Percentiles rank a stretch among this genome's conserved stretches.
Evolutionary conservation across 176 grass and related monocot species (phyloP).

Genomic region (Canna indica): DNA sequence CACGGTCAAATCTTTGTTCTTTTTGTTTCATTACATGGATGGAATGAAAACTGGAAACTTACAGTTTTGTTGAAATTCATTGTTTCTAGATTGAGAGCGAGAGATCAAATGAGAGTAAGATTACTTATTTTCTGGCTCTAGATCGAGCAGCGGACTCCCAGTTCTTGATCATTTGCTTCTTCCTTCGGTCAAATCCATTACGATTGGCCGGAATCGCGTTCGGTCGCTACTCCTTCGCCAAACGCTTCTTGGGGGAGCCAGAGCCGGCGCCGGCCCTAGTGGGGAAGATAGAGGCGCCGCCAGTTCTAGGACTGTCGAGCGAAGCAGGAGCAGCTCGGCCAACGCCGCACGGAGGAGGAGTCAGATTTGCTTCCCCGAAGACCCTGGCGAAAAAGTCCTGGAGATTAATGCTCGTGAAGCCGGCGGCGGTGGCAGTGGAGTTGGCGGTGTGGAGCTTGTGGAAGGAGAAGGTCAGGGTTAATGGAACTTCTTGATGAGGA

Average conservation of each 20-base stretch:
- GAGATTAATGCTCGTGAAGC: neutral
- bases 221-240: neutral
- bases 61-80: neutral
- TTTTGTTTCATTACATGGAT: neutral
- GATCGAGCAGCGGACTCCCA: constrained; percentile 20
- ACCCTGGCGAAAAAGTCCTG: neutral
- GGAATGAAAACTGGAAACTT: neutral
- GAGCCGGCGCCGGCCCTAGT: too few species aligned
- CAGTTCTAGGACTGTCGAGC: too few species aligned
- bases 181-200: neutral
- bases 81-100: too few species aligned
- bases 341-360: too few species aligned
- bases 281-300: too few species aligned
- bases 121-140: constrained; percentile 17
- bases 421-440: neutral
- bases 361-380: neutral
- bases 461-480: neutral
- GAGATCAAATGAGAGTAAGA: too few species aligned
- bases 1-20: neutral
- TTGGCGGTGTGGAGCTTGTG: neutral
- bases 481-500: neutral
- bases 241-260: too few species aligned
- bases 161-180: constrained; percentile 27
- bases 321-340: neutral
- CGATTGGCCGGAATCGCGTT: neutral